A percentile compares a stretch with the other conserved stretches of the same genome.
These are phyloP conservation scores for Polychaeton citri DNA, from an alignment of 2,329 filamentous ascomycete species.

Conservation along the genomic window DNA sequence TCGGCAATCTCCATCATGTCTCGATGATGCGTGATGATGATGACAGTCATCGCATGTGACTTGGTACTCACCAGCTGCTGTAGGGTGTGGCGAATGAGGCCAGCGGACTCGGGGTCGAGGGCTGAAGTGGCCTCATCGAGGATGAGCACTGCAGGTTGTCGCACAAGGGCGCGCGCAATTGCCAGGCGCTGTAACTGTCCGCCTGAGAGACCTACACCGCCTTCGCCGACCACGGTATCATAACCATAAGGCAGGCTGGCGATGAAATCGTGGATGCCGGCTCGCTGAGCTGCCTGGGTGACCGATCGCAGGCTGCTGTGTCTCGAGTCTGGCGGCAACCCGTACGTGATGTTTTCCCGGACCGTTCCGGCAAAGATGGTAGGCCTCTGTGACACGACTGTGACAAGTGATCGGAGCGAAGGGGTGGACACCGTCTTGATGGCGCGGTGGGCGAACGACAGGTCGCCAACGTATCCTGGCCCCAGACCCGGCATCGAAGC, in stretches of 20 bases:
- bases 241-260: constrained; percentile 57
- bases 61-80: constrained; percentile 32
- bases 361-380: constrained; percentile 68
- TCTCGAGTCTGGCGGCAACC: constrained; percentile 44
- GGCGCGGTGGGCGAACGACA: constrained; percentile 47
- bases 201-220: constrained; percentile 59
- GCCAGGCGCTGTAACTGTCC: constrained; percentile 73
- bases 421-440: constrained; percentile 46
- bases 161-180: constrained; percentile 65
- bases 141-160: constrained; percentile 58
- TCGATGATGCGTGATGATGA: constrained; percentile 68
- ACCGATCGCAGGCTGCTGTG: constrained; percentile 35
- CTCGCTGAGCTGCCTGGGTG: constrained; percentile 35
- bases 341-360: constrained; percentile 71
- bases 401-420: constrained; percentile 47
- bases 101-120: constrained; percentile 57
- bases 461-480: constrained; percentile 20
- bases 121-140: constrained; percentile 80
- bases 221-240: constrained; percentile 61
- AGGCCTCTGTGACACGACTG: constrained; percentile 57
- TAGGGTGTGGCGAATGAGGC: constrained; percentile 51
- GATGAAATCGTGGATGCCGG: constrained; percentile 68
- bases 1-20: constrained; percentile 82
- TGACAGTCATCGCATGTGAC: constrained; percentile 44
- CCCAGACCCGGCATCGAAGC: constrained; percentile 3